phyloP scores from a whole-genome alignment of 768 basidiomycete species.

The Lentinula raphanica region DNA sequence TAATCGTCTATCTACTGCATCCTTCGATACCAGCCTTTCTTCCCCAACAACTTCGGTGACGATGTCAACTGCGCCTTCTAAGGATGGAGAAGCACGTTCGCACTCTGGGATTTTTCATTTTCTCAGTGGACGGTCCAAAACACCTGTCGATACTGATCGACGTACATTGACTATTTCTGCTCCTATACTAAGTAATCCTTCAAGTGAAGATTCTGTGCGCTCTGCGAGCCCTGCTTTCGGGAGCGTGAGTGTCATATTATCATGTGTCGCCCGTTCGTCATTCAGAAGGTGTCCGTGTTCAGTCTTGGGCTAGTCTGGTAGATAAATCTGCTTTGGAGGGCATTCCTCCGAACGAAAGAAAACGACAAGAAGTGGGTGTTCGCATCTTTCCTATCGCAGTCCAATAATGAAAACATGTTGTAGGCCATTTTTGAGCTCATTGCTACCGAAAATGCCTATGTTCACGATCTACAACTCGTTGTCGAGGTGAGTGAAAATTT shows the following conservation, averaged over 20 bases:
- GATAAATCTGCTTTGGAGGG: slow-evolving; percentile 79
- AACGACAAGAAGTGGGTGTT: slow-evolving; percentile 71
- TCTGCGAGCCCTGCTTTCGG: slow-evolving; percentile 64
- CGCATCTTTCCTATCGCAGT: not conserved
- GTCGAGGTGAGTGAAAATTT: slow-evolving; percentile 61
- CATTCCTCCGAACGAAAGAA: slow-evolving; percentile 73
- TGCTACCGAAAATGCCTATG: slow-evolving; percentile 83
- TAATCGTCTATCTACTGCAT: slow-evolving; percentile 62
- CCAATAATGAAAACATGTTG: not conserved
- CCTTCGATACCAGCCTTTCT: slow-evolving; percentile 42
- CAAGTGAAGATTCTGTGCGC: slow-evolving; percentile 25
- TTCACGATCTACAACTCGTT: slow-evolving; percentile 85
- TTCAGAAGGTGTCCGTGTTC: not conserved
- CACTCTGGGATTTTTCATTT: slow-evolving; percentile 57
- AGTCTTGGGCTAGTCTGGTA: slow-evolving; percentile 93
- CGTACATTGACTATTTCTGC: slow-evolving; percentile 59
- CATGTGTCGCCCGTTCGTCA: not conserved
- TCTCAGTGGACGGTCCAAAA: slow-evolving; percentile 53
- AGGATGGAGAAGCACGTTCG: slow-evolving; percentile 29
- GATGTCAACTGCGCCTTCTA: slow-evolving; percentile 23
- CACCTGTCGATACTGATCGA: slow-evolving; percentile 42
- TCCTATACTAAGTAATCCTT: slow-evolving; percentile 43
- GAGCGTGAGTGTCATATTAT: slow-evolving; percentile 43
- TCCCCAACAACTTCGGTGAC: slow-evolving; percentile 36
- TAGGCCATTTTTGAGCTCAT: slow-evolving; percentile 95